These are phyloP conservation scores for Pseudogymnoascus pannorum DNA, from an alignment of 2,329 filamentous ascomycete species.

Conservation along the genomic window DNA sequence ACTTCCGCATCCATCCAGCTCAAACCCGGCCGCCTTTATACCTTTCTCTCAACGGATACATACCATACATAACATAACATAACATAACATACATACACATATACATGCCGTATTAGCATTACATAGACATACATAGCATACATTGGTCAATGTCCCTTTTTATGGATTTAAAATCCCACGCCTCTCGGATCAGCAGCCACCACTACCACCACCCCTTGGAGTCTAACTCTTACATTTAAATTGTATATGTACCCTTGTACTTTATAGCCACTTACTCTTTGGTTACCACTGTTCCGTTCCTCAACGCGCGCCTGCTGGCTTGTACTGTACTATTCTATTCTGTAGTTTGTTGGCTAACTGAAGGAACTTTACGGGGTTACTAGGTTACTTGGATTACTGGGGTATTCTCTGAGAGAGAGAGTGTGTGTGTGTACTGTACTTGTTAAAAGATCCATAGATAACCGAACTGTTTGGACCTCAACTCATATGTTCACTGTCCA, in stretches of 20 bases:
- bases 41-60: not conserved
- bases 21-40: not conserved
- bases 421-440: not conserved
- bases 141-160: not conserved
- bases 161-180: not conserved
- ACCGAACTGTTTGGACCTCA: conserved; percentile 8
- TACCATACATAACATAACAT: not conserved
- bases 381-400: not conserved
- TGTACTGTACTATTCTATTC: not conserved
- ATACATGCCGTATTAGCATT: too few species aligned
- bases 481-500: conserved; percentile 4
- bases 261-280: not conserved
- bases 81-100: not conserved
- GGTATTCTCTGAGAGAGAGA: not conserved
- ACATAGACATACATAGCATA: not conserved
- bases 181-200: conserved; percentile 5
- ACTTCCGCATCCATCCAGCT: not conserved
- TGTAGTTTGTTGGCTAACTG: not conserved
- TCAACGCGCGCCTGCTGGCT: not conserved
- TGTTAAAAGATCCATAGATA: not conserved
- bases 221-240: conserved; percentile 8
- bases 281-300: conserved; percentile 3
- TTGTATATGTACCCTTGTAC: conserved; percentile 6
- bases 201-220: not conserved
- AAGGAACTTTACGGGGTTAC: not conserved